Percentiles rank a stretch among this genome's conserved stretches.
phyloP scores from a whole-genome alignment of 2,329 filamentous ascomycete species.

The Drechslera avenae region DNA sequence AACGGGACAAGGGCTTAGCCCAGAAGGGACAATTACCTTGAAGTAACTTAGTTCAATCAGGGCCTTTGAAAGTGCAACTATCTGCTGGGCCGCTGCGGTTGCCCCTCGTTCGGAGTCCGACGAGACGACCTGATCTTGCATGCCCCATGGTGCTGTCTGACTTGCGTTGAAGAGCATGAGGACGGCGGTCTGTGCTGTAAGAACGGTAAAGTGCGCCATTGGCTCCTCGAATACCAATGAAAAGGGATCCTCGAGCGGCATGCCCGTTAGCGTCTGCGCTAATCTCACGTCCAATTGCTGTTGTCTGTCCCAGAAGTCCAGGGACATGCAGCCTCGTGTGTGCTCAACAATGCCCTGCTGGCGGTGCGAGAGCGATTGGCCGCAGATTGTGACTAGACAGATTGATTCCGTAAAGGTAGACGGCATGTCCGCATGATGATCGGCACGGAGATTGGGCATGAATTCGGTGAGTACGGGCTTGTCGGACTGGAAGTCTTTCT shows the following conservation, averaged over 20 bases:
- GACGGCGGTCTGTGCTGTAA: neutral
- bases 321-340: neutral
- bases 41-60: neutral
- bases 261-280: neutral
- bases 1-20: neutral
- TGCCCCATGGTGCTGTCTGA: neutral
- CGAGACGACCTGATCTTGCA: neutral
- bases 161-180: neutral
- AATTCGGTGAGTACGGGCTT: neutral
- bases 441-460: neutral
- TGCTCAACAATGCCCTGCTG: neutral
- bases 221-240: neutral
- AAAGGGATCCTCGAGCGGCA: neutral
- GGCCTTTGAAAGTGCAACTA: neutral
- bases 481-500: constrained; percentile 1
- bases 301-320: neutral
- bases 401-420: constrained; percentile 1
- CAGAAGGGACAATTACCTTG: neutral
- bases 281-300: neutral
- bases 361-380: neutral
- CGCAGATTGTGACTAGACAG: neutral
- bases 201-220: neutral
- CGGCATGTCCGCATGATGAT: neutral
- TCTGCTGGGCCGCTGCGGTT: neutral
- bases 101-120: neutral